Conservation (phyloP, 2,329 filamentous ascomycete genomes). For the Phyllosticta capitalensis region DNA sequence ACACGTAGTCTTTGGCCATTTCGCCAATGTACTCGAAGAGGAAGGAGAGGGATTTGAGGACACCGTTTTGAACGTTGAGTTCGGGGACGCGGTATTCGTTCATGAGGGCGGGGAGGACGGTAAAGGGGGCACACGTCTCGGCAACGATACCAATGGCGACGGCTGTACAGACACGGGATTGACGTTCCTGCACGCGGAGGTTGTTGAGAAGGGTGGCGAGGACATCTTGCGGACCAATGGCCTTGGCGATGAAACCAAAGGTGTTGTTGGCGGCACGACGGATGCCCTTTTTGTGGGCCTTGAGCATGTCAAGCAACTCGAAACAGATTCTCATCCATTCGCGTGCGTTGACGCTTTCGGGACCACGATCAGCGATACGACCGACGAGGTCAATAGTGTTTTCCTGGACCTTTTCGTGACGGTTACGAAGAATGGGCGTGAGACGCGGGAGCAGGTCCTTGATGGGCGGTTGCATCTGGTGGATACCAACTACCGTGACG, state of each 20-base stretch:
- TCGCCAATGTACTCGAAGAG: constrained; percentile 99
- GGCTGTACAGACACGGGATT: constrained; percentile 95
- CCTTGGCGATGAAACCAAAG: constrained; percentile 98
- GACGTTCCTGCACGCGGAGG: constrained; percentile 89
- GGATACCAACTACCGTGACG: constrained; percentile 94
- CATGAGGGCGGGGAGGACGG: constrained; percentile 96
- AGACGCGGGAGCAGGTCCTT: constrained; percentile 89
- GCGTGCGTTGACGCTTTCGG: constrained; percentile 89
- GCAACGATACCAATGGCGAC: constrained; percentile 98
- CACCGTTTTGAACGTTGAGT: constrained; percentile 97
- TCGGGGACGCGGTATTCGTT: constrained; percentile 98
- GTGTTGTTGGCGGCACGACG: constrained; percentile 98
- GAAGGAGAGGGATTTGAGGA: constrained; percentile 93
- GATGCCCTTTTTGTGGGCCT: constrained; percentile 99
- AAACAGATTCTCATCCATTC: constrained; percentile 99
- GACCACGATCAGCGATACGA: constrained; percentile 92
- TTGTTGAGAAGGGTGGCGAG: constrained; percentile 94
- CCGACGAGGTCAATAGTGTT: constrained; percentile 98
- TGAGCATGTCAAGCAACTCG: constrained; percentile 96
- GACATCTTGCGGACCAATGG: constrained; percentile 95
- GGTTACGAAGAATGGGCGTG: constrained; percentile 95
- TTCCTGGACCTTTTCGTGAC: constrained; percentile 98
- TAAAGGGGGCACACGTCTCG: constrained; percentile 96
- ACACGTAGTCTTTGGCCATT: constrained; percentile 99
- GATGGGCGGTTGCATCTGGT: constrained; percentile 96